These are phyloP conservation scores for Astrocystis sublimbata DNA, from an alignment of 495 filamentous ascomycete genomes.

Conservation along the genomic window DNA sequence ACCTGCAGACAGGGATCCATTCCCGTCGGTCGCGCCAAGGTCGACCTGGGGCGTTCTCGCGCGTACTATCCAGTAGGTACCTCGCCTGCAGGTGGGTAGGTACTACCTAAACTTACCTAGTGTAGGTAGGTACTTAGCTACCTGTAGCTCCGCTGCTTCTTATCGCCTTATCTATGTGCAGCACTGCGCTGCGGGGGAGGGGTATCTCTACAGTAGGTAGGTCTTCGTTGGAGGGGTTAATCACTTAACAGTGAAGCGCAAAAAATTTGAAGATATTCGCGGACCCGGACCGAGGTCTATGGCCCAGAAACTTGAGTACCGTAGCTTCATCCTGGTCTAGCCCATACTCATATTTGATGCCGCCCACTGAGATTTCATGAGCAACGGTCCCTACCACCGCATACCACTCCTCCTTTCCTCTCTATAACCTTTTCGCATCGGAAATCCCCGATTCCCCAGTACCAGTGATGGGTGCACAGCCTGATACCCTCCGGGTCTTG, in stretches of 20 bases:
- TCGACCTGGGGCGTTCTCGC: too few species aligned
- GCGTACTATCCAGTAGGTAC: too few species aligned
- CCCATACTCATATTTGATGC: neutral
- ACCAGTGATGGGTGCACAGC: constrained; percentile 26
- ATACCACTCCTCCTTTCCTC: neutral
- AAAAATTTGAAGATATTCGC: constrained; percentile 22
- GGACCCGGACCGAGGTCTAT: constrained; percentile 9
- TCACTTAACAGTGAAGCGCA: constrained; percentile 3
- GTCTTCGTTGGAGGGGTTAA: constrained; percentile 21
- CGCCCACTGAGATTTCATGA: neutral
- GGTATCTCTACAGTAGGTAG: constrained; percentile 10
- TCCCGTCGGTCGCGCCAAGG: neutral
- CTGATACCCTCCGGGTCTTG: constrained; percentile 60
- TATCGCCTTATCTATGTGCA: constrained; percentile 18
- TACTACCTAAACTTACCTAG: too few species aligned
- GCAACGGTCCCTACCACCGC: too few species aligned
- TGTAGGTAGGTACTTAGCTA: too few species aligned
- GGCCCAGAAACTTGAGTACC: neutral
- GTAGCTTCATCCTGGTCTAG: too few species aligned
- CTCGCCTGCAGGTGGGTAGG: too few species aligned
- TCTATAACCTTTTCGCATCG: neutral
- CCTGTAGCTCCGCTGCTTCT: neutral
- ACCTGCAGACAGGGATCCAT: constrained; percentile 17
- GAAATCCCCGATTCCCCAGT: neutral
- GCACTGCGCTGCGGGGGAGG: constrained; percentile 17